phyloP scores from a whole-genome alignment of 192 early-diverging fungal genomes.

The Linnemannia elongata region DNA sequence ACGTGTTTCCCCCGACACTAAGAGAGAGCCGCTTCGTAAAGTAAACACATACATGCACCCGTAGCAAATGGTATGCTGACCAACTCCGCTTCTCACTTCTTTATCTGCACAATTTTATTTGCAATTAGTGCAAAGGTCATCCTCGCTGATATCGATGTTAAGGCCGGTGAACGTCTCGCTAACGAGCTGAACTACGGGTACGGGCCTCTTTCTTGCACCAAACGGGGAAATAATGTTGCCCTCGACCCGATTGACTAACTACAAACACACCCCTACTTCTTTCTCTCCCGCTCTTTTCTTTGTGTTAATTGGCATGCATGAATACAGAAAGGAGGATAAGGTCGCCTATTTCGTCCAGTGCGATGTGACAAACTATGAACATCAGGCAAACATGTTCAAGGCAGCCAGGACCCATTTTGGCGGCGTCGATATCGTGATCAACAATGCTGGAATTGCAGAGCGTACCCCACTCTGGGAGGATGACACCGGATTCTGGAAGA shows the following conservation, averaged over 20 bases:
- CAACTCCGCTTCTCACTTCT: too few relatives aligned
- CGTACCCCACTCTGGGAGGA: slow-evolving; percentile 59
- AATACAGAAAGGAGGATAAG: slow-evolving; percentile 26
- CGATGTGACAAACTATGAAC: slow-evolving; percentile 60
- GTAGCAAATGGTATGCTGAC: too few relatives aligned
- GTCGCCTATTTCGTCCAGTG: slow-evolving; percentile 62
- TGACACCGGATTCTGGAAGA: slow-evolving; percentile 54
- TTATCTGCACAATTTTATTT: neutral
- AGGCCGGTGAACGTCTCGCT: slow-evolving; percentile 39
- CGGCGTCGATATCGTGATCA: slow-evolving; percentile 67
- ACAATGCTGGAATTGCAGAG: slow-evolving; percentile 71
- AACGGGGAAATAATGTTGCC: neutral
- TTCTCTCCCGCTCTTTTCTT: neutral
- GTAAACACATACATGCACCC: neutral
- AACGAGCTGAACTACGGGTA: slow-evolving; percentile 39
- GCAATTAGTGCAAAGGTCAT: too few relatives aligned
- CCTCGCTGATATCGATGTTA: slow-evolving; percentile 61
- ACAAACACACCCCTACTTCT: neutral
- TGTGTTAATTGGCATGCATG: too few relatives aligned
- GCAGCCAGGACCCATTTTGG: slow-evolving; percentile 66
- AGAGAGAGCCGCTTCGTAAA: neutral
- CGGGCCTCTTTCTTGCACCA: neutral
- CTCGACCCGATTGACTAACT: neutral
- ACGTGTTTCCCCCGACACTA: neutral
- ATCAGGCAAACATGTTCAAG: slow-evolving; percentile 54